Percentiles rank a stretch among this genome's conserved stretches.
Conservation (phyloP, 208 protist genomes). For the Leishmania gerbilli region DNA sequence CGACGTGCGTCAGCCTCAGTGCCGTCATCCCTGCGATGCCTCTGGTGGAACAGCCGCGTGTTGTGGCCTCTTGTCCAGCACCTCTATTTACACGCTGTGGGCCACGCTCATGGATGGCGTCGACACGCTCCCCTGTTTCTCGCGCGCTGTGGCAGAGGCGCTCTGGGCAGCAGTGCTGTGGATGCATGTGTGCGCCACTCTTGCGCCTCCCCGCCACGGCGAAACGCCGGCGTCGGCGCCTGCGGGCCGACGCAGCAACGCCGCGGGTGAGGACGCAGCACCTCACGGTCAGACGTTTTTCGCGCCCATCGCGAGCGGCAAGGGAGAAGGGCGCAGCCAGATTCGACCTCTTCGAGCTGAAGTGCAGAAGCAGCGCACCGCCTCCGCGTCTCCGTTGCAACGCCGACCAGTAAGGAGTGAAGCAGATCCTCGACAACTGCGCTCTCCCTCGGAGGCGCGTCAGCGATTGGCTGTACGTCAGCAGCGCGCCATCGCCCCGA, state of each 20-base stretch:
- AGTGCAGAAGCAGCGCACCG: not conserved
- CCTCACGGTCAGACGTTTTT: not conserved
- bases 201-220: not conserved
- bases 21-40: not conserved
- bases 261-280: not conserved
- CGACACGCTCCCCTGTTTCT: constrained; percentile 9
- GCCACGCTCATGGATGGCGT: constrained; percentile 7
- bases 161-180: constrained; percentile 33
- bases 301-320: not conserved
- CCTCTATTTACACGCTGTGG: constrained; percentile 21
- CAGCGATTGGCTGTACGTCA: not conserved
- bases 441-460: not conserved
- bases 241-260: not conserved
- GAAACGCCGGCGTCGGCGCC: not conserved
- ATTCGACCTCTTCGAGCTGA: not conserved
- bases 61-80: constrained; percentile 7
- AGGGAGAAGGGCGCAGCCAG: not conserved
- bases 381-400: not conserved
- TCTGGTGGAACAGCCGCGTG: constrained; percentile 2
- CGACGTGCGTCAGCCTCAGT: not conserved
- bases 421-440: not conserved
- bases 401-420: not conserved
- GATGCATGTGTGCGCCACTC: constrained; percentile 13
- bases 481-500: not conserved
- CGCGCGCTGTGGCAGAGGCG: constrained; percentile 2